phyloP scores from a whole-genome alignment of 495 filamentous ascomycete species.

The Daldinia concentrica region DNA sequence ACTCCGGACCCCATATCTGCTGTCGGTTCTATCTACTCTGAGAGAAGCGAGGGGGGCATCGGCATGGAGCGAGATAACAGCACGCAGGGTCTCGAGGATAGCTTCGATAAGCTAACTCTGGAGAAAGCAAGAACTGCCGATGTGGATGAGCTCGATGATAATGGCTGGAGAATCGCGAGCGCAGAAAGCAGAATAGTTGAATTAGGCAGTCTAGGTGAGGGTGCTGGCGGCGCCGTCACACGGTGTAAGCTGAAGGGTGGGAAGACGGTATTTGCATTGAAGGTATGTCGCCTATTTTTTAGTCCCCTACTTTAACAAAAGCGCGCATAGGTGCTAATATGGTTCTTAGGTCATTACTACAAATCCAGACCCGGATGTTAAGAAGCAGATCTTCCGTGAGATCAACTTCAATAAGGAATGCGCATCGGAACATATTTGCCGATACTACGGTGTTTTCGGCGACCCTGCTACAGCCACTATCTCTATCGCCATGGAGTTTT shows the following conservation, averaged over 20 bases:
- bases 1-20: conserved; percentile 89
- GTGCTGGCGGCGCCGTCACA: conserved; percentile 95
- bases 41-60: conserved; percentile 68
- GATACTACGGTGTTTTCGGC: conserved; percentile 96
- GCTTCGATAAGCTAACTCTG: conserved; percentile 76
- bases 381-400: conserved; percentile 96
- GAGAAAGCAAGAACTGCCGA: conserved; percentile 85
- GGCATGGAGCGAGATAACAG: conserved; percentile 82
- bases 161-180: conserved; percentile 92
- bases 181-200: conserved; percentile 87
- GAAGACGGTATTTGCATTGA: conserved; percentile 94
- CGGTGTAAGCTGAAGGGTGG: conserved; percentile 86
- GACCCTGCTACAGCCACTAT: conserved; percentile 94
- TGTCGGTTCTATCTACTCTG: conserved; percentile 83
- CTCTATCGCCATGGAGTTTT: conserved; percentile 98
- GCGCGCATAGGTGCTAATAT: conserved; percentile 38
- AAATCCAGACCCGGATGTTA: conserved; percentile 95
- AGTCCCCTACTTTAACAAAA: not conserved
- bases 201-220: conserved; percentile 90
- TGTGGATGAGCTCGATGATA: conserved; percentile 93
- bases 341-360: conserved; percentile 87
- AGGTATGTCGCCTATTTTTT: conserved; percentile 66
- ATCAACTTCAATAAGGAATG: conserved; percentile 98
- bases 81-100: conserved; percentile 67
- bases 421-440: conserved; percentile 91